These are phyloP conservation scores for Prunus armeniaca DNA, from an alignment of 306 rosid species.

Conservation along the genomic window DNA sequence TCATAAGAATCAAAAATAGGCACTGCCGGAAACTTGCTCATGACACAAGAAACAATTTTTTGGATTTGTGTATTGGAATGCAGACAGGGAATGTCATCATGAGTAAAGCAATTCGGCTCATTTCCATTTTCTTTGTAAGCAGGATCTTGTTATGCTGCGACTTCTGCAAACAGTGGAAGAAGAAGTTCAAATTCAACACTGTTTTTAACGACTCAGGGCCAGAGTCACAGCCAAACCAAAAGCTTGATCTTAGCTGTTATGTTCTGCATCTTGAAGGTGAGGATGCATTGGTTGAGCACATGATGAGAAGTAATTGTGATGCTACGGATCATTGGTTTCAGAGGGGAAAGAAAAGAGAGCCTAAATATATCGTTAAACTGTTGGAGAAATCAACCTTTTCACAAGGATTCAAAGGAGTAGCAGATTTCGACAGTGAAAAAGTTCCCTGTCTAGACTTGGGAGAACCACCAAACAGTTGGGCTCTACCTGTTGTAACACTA, in stretches of 20 bases:
- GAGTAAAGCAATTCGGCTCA: conserved; percentile 48
- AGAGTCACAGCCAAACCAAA: conserved; percentile 25
- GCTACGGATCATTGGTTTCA: conserved; percentile 68
- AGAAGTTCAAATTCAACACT: conserved; percentile 16
- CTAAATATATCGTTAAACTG: conserved; percentile 47
- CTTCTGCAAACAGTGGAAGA: conserved; percentile 33
- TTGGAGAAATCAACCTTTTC: conserved; percentile 50
- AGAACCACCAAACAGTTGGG: conserved; percentile 68
- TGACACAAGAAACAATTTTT: conserved; percentile 31
- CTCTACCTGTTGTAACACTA: conserved; percentile 77
- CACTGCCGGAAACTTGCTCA: conserved; percentile 51
- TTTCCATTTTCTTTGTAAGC: conserved; percentile 47
- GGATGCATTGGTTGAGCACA: conserved; percentile 57
- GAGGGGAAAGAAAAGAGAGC: conserved; percentile 52
- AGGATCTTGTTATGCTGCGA: conserved; percentile 30
- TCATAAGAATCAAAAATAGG: conserved; percentile 31
- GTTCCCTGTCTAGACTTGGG: conserved; percentile 48
- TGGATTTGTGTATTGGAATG: conserved; percentile 49
- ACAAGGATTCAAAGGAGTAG: conserved; percentile 60
- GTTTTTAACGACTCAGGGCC: conserved; percentile 26
- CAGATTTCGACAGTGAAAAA: conserved; percentile 46
- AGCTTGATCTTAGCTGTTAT: conserved; percentile 52
- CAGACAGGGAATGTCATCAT: conserved; percentile 58
- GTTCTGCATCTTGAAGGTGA: conserved; percentile 90
- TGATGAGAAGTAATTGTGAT: conserved; percentile 54